Evolutionary conservation across 306 rosid genomes (phyloP).

Genomic region (Begonia fuchsioides): DNA sequence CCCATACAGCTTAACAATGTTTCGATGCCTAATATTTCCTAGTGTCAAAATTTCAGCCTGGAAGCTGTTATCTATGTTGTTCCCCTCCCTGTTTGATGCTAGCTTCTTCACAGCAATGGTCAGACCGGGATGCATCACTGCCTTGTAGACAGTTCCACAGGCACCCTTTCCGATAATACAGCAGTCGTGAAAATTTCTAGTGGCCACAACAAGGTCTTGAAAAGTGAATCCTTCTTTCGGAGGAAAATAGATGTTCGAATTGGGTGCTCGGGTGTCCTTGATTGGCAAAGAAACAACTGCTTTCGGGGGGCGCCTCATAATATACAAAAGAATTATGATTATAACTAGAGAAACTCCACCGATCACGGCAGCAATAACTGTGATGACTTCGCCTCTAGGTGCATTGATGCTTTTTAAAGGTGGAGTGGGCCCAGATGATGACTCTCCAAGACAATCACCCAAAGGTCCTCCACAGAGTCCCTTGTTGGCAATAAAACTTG

Average conservation of each 20-base stretch:
- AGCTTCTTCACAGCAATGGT: constrained; percentile 74
- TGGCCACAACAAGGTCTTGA: constrained; percentile 76
- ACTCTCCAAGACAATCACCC: constrained; percentile 32
- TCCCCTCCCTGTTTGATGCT: constrained; percentile 60
- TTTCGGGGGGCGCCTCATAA: constrained; percentile 25
- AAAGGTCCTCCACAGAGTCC: constrained; percentile 63
- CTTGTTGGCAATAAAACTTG: constrained; percentile 56
- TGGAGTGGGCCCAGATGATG: constrained; percentile 19
- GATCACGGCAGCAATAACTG: constrained; percentile 41
- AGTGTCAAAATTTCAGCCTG: constrained; percentile 76
- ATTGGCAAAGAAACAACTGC: constrained; percentile 25
- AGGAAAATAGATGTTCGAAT: constrained; percentile 55
- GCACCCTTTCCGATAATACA: constrained; percentile 68
- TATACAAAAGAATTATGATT: constrained; percentile 46
- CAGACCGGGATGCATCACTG: constrained; percentile 45
- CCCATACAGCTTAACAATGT: constrained; percentile 77
- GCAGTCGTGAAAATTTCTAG: constrained; percentile 46
- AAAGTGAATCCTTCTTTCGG: constrained; percentile 74
- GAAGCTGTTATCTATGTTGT: constrained; percentile 54
- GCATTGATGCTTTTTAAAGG: constrained; percentile 25
- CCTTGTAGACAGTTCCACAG: constrained; percentile 86
- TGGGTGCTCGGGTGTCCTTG: constrained; percentile 26
- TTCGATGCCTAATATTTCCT: constrained; percentile 79
- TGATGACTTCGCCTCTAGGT: constrained; percentile 41
- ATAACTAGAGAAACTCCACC: constrained; percentile 86